Base-by-base conservation (phyloP, 306 rosid species). In the Trifolium fragiferum region DNA sequence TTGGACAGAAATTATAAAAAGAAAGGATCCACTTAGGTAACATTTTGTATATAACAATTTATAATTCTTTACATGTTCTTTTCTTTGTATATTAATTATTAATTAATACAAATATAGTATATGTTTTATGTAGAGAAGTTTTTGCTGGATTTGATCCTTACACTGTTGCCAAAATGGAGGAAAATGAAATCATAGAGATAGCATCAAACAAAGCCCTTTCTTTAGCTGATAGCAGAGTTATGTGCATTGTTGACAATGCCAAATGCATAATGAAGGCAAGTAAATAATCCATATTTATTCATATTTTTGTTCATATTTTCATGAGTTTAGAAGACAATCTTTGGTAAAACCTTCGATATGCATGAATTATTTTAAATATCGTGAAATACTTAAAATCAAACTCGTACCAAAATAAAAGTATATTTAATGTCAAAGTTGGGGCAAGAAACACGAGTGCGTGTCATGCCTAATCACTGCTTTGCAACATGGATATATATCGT, bases 1-100 rank as follows among this genome's bases (percentile, higher is more conserved):
- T 66, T 94, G 99, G 99, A 94, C 99, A 35, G 99, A 92, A 79
- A 92, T 94, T 70, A 89, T 94, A 5, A 94, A 87, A 82, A 86
- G 96, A 86, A 90, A 88, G 76, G 93, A 92, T 85, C 70, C 76
- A 8, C 87, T 92, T 37, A 87, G 98, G 98, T 92, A 90, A 79
- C 8, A 12, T 55, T 18, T 27, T 67, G 7, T 58, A 4, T 58
- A 4, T 40, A 10, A 15, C 23, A 70, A 49, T 21, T 25, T 44
- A 35, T 62, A 27, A 23, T 64, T 69, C 0, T 57, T 30, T 41
- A 10, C 43, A 70, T 43, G 23, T n/a, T 44, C 2, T 18, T 57
- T 65, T 13, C 6, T 38, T 49, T 9, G 4, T 12, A 20, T 19
- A 66, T 7, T 7, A 37, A 37, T 35, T 35, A 61, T 10, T 51